Evolutionary conservation across 352 stramenopile species (phyloP).

Genomic region (Paralagenidium karlingii): DNA sequence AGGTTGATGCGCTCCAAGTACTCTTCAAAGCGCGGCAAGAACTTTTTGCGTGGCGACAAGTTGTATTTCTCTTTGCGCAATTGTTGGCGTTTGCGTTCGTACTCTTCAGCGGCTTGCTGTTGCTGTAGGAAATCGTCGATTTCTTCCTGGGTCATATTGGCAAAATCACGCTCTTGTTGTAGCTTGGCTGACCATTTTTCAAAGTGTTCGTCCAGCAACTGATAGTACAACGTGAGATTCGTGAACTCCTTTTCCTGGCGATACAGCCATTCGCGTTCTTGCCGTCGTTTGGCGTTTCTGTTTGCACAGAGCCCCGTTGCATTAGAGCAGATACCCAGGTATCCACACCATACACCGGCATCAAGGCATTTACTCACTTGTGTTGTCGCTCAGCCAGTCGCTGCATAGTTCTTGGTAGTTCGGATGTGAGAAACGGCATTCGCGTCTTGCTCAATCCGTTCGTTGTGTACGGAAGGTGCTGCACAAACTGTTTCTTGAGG

Average conservation of each 20-base stretch:
- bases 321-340: neutral
- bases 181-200: conserved; percentile 37
- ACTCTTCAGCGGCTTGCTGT: conserved; percentile 16
- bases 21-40: conserved; percentile 27
- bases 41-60: conserved; percentile 22
- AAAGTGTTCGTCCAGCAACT: conserved; percentile 47
- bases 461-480: conserved; percentile 41
- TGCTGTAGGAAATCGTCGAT: conserved; percentile 17
- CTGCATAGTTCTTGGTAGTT: conserved; percentile 17
- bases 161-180: conserved; percentile 17
- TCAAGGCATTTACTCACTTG: no score
- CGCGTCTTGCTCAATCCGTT: conserved; percentile 49
- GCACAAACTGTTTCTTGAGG: conserved; percentile 12
- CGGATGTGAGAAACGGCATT: conserved; percentile 35
- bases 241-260: conserved; percentile 22
- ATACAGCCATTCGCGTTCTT: conserved; percentile 23
- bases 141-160: conserved; percentile 12
- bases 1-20: conserved; percentile 43
- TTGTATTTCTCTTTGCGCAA: conserved; percentile 50
- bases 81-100: conserved; percentile 19
- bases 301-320: conserved; percentile 1
- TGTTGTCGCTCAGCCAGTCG: conserved; percentile 21
- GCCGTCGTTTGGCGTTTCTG: conserved; percentile 22
- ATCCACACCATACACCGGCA: neutral
- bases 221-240: conserved; percentile 47